Percentiles rank a stretch among this genome's conserved stretches.
Conservation (phyloP, 805 yeast species). For the Zygosaccharomyces pseudorouxii region DNA sequence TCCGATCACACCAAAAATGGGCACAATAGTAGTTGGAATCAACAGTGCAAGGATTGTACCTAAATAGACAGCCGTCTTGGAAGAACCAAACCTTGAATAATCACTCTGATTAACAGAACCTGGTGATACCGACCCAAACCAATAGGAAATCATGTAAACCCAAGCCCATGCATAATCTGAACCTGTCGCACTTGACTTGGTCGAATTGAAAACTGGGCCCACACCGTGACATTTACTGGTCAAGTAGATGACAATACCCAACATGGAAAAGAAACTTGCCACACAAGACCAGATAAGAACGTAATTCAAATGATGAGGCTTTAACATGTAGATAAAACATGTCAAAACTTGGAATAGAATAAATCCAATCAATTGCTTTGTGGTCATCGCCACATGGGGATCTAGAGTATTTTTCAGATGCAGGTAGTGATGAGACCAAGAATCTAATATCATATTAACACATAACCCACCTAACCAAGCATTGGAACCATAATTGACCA, state of each 20-base stretch:
- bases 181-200: constrained; percentile 32
- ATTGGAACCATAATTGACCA: constrained; percentile 46
- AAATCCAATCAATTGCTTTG: constrained; percentile 38
- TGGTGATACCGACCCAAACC: constrained; percentile 42
- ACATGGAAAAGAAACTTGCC: constrained; percentile 38
- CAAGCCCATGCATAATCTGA: constrained; percentile 40
- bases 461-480: constrained; percentile 45
- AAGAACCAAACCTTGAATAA: constrained; percentile 39
- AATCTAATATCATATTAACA: constrained; percentile 37
- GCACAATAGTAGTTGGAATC: constrained; percentile 40
- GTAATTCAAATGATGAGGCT: constrained; percentile 42
- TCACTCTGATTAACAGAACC: constrained; percentile 41
- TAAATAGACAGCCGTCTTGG: constrained; percentile 27
- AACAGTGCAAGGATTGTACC: constrained; percentile 36
- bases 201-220: constrained; percentile 32
- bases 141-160: constrained; percentile 40
- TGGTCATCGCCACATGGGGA: constrained; percentile 34
- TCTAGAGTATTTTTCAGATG: constrained; percentile 34
- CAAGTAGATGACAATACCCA: constrained; percentile 39
- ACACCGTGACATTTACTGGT: constrained; percentile 35
- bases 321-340: constrained; percentile 38
- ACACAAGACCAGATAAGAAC: constrained; percentile 37
- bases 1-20: constrained; percentile 41
- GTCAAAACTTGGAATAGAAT: constrained; percentile 42
- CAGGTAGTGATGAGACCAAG: constrained; percentile 40